Evolutionary conservation across 495 filamentous ascomycete genomes (phyloP).

Genomic region (Friedmanniomyces endolithicus): DNA sequence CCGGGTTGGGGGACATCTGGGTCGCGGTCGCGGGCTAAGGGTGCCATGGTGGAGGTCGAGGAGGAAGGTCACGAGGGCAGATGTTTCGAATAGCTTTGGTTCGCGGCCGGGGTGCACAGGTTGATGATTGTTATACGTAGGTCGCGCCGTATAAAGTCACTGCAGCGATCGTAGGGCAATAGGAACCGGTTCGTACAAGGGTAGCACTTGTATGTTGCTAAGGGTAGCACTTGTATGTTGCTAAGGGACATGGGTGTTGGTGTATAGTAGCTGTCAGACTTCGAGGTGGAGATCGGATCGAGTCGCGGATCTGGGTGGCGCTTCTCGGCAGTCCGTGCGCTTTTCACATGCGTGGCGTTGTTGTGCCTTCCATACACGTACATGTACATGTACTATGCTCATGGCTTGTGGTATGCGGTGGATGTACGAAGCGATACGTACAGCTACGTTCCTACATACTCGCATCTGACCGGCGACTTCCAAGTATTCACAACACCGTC

Average conservation of each 20-base stretch:
- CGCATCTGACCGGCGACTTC: no score
- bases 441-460: neutral
- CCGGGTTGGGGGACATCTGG: constrained; percentile 71
- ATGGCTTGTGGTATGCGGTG: no score
- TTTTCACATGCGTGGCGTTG: neutral
- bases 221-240: neutral
- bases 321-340: neutral
- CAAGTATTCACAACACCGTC: no score
- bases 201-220: neutral
- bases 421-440: neutral
- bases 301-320: neutral
- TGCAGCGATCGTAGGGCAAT: neutral
- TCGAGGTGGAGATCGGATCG: neutral
- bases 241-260: no score
- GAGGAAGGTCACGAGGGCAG: constrained; percentile 14
- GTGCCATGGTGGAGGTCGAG: neutral
- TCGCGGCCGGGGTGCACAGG: no score
- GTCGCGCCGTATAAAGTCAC: no score
- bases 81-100: neutral
- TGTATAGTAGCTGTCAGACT: neutral
- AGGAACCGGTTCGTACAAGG: neutral
- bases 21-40: constrained; percentile 16
- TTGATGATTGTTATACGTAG: no score
- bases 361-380: no score
- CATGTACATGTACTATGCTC: no score